Evolutionary conservation across 1,284 basidiomycete species (phyloP).

Genomic region (Singerocomus rubriflavus): DNA sequence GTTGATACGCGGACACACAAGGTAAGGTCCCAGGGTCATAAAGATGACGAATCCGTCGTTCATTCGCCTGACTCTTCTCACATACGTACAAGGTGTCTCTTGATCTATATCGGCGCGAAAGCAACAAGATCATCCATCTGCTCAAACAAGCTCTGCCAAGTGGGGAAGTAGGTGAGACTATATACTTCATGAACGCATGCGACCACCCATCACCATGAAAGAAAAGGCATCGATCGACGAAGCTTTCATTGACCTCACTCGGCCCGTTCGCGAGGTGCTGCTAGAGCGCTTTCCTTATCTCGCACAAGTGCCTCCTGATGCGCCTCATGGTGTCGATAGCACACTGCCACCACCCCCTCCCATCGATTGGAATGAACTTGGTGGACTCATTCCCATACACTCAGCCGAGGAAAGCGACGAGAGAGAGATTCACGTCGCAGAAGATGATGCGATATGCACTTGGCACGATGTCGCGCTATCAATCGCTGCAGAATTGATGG

Average conservation of each 20-base stretch:
- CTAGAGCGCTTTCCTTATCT: constrained; percentile 78
- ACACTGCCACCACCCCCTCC: constrained; percentile 78
- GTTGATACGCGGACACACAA: constrained; percentile 91
- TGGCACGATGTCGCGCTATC: constrained; percentile 95
- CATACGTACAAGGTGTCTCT: constrained; percentile 71
- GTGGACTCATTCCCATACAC: constrained; percentile 68
- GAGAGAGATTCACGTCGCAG: constrained; percentile 26
- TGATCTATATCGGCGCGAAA: constrained; percentile 92
- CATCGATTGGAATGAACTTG: constrained; percentile 62
- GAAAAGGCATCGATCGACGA: constrained; percentile 85
- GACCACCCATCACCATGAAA: constrained; percentile 31
- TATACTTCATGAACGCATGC: neutral
- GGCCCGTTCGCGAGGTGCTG: constrained; percentile 69
- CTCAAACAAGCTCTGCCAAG: constrained; percentile 80
- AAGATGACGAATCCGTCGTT: neutral
- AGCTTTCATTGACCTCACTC: constrained; percentile 88
- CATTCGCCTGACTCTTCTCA: constrained; percentile 8
- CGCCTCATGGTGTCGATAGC: constrained; percentile 73
- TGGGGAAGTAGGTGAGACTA: constrained; percentile 59
- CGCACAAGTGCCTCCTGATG: constrained; percentile 61
- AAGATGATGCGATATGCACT: constrained; percentile 42
- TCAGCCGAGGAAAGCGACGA: constrained; percentile 28
- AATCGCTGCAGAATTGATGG: constrained; percentile 88
- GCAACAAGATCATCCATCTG: constrained; percentile 81
- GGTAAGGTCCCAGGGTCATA: constrained; percentile 42